Evolutionary conservation across 371 early-diverging fungal genomes (phyloP), one percentile per base, ranked within the genome.

Genomic region (Mortierella sp.): DNA sequence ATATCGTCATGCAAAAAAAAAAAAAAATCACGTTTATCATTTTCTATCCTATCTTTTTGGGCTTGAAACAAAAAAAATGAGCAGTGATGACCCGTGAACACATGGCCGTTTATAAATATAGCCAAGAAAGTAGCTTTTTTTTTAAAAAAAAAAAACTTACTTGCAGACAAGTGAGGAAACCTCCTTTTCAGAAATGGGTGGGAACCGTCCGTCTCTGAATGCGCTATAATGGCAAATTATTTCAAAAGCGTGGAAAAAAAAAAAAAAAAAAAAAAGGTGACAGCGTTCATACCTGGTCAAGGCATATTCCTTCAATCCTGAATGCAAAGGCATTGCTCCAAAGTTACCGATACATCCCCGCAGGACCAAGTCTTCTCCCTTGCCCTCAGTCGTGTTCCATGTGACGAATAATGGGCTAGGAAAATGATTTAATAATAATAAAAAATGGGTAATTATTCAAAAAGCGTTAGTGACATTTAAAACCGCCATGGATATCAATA

Each of bases 341-440:
- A 98, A 98, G 77, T 91, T 97, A 17, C 98, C 98, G 53, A 98
- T 97, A 82, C 98, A 98, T 13, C 98, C 98, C 61, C 97, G 92
- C 47, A 97, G 85, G 19, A 84, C 84, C 43, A 78, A 67, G 10
- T 87, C 83, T 55, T 85, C 64, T 12, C 70, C 63, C 31, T 68
- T 68, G 19, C 40, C 31, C 76, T 84, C 64, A 28, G 42, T 66
- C 56, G 56, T 79, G 17, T 55, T 62, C 80, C 80, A 79, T 13
- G 74, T 79, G 3, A 79, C 80, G 26, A 79, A 79, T 53, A 79
- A 42, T 40, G 80, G 80, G 53, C 70, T 70, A 15, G 42, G 43
- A 37, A 60, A 19, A 51, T 1, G 2, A 19, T 31, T 6, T 8
- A 23, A 60, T 5, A 72, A 23, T 61, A 42, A 45, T 12, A 51